These are phyloP conservation scores for Penicillium sp. DNA, from an alignment of 2,329 filamentous ascomycete species.

Conservation along the genomic window DNA sequence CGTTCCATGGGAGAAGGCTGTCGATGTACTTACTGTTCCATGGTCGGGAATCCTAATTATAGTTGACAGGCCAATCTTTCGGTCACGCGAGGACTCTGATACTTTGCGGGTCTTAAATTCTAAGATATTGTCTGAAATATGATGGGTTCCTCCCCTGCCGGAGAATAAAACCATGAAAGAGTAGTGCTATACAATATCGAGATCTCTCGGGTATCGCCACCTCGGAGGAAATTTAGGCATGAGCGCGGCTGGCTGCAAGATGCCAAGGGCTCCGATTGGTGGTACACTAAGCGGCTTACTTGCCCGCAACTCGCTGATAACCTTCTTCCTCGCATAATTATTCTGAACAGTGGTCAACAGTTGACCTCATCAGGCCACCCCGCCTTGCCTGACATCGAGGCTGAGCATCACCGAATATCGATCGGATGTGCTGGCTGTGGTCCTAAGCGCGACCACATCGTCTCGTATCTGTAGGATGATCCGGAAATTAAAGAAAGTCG, in stretches of 20 bases:
- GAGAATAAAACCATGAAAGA: neutral
- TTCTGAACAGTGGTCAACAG: neutral
- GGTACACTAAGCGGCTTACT: neutral
- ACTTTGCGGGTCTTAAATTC: neutral
- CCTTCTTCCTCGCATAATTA: neutral
- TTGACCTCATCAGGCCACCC: slow-evolving; percentile 2
- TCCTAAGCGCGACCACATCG: neutral
- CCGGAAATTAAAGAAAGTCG: too few relatives aligned
- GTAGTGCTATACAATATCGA: neutral
- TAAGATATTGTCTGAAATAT: slow-evolving; percentile 7
- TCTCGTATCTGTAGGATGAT: neutral
- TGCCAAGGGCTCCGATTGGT: neutral
- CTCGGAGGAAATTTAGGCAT: neutral
- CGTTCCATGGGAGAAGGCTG: slow-evolving; percentile 1
- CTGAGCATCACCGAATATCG: neutral
- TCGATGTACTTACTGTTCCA: slow-evolving; percentile 2
- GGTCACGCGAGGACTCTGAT: slow-evolving; percentile 7
- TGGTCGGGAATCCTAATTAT: slow-evolving; percentile 13
- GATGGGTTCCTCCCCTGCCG: neutral
- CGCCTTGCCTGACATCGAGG: neutral
- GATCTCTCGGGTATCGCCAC: slow-evolving; percentile 1
- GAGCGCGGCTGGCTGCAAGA: neutral
- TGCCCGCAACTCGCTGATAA: neutral
- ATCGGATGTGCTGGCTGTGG: neutral
- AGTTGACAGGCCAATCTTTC: slow-evolving; percentile 4